Percentiles rank a stretch among this genome's conserved stretches.
phyloP scores from a whole-genome alignment of 441 rosid species.

The Macaranga tanarius region DNA sequence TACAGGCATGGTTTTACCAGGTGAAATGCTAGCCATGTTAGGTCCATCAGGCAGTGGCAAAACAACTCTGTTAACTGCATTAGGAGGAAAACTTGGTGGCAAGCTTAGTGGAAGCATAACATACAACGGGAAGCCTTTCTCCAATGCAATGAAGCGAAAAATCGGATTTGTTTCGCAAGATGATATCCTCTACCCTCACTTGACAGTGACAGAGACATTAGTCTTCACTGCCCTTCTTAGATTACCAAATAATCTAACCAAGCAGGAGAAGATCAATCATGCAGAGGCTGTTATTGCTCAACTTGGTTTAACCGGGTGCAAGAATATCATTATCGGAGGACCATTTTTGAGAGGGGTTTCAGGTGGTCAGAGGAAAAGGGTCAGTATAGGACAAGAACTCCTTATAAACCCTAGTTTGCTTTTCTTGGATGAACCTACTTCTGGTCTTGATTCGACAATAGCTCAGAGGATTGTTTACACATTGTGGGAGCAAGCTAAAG shows the following conservation, averaged over 20 bases:
- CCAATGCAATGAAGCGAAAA: slow-evolving; percentile 40
- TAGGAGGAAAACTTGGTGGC: slow-evolving; percentile 54
- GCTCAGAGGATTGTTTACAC: slow-evolving; percentile 36
- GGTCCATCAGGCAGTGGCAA: slow-evolving; percentile 74
- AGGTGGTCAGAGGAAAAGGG: slow-evolving; percentile 44
- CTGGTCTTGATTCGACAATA: slow-evolving; percentile 40
- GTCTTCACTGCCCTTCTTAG: slow-evolving; percentile 52
- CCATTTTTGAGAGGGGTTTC: slow-evolving; percentile 34
- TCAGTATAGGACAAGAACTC: slow-evolving; percentile 44
- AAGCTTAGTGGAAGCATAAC: slow-evolving; percentile 41
- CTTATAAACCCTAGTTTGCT: slow-evolving; percentile 42
- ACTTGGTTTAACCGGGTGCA: slow-evolving; percentile 34
- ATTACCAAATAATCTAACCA: slow-evolving; percentile 34
- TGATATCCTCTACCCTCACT: slow-evolving; percentile 50
- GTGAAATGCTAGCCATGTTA: slow-evolving; percentile 62
- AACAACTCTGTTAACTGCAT: slow-evolving; percentile 51
- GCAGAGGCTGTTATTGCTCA: slow-evolving; percentile 31
- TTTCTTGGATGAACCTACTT: slow-evolving; percentile 44
- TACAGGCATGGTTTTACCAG: slow-evolving; percentile 52
- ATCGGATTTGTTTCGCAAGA: slow-evolving; percentile 60
- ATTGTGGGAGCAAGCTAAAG: slow-evolving; percentile 30
- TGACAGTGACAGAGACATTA: slow-evolving; percentile 55
- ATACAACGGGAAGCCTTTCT: slow-evolving; percentile 45
- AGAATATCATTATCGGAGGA: slow-evolving; percentile 32
- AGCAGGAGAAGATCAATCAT: slow-evolving; percentile 27